Evolutionary conservation across 306 rosid species (phyloP).

Genomic region (Mucuna pruriens): DNA sequence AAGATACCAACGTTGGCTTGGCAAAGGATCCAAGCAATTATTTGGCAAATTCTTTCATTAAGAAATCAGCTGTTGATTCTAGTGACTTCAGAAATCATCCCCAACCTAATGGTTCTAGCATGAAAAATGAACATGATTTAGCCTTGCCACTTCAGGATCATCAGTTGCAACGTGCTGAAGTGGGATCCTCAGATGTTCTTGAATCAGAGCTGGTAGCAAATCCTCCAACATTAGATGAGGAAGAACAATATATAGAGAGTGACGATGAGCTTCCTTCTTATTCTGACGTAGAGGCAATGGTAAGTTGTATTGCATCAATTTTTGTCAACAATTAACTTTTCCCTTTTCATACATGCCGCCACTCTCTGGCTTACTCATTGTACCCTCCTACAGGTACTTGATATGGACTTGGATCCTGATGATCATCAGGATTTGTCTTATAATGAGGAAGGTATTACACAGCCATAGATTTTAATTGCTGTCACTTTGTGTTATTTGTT

Average conservation of each 20-base stretch:
- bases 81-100: conserved; percentile 48
- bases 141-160: conserved; percentile 51
- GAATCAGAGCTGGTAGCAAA: conserved; percentile 49
- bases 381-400: conserved; percentile 75
- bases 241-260: conserved; percentile 58
- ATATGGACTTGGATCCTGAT: conserved; percentile 94
- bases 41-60: conserved; percentile 45
- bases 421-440: conserved; percentile 62
- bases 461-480: background rate
- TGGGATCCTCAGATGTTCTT: conserved; percentile 41
- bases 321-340: conserved; percentile 28
- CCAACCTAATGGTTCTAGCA: conserved; percentile 48
- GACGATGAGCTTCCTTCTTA: conserved; percentile 84
- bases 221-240: conserved; percentile 55
- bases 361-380: conserved; percentile 1
- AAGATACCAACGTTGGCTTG: conserved; percentile 41
- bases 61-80: conserved; percentile 49
- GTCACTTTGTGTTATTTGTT: conserved; percentile 15
- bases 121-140: conserved; percentile 50
- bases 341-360: conserved; percentile 11
- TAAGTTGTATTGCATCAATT: conserved; percentile 39
- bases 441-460: conserved; percentile 75
- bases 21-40: conserved; percentile 43
- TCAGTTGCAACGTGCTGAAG: conserved; percentile 49
- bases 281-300: conserved; percentile 98